Percentiles rank a stretch among this genome's conserved stretches.
These are phyloP conservation scores for Aureobasidium sp. DNA, from an alignment of 2,329 filamentous ascomycete genomes.

Conservation along the genomic window DNA sequence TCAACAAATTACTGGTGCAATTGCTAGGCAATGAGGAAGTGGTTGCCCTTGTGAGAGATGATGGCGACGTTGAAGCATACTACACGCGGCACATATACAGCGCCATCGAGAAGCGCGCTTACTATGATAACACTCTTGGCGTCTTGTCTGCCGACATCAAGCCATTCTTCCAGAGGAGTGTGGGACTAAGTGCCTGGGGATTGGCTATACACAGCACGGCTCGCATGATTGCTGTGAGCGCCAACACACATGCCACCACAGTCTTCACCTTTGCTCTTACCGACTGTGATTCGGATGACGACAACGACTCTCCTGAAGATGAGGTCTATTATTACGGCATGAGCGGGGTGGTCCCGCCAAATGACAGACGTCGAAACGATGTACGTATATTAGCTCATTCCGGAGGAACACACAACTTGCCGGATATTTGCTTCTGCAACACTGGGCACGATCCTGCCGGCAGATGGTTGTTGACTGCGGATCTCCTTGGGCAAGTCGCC, in stretches of 20 bases:
- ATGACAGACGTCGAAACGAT: constrained; percentile 21
- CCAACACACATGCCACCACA: constrained; percentile 59
- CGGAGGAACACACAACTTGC: constrained; percentile 45
- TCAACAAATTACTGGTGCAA: constrained; percentile 40
- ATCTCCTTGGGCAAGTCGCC: constrained; percentile 45
- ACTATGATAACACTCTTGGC: constrained; percentile 22
- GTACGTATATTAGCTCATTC: constrained; percentile 23
- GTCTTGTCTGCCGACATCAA: constrained; percentile 37
- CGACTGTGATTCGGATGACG: constrained; percentile 22
- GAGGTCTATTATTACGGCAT: constrained; percentile 4
- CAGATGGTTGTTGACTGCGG: constrained; percentile 51
- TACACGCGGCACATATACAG: constrained; percentile 29
- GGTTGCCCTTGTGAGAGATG: constrained; percentile 48
- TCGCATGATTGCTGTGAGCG: constrained; percentile 78
- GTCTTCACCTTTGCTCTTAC: constrained; percentile 54
- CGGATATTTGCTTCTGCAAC: constrained; percentile 53
- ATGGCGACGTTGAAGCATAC: constrained; percentile 48
- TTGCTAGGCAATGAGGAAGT: constrained; percentile 41
- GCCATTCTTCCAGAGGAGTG: constrained; percentile 68
- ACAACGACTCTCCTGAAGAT: not conserved
- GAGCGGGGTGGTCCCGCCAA: not conserved
- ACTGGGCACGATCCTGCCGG: constrained; percentile 49
- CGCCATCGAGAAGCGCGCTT: constrained; percentile 30
- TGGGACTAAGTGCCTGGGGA: constrained; percentile 79
- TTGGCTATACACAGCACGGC: constrained; percentile 72